Evolutionary conservation across 306 rosid genomes (phyloP), one percentile per base, ranked within the genome.

Genomic region (Dalbergia cochinchinensis): DNA sequence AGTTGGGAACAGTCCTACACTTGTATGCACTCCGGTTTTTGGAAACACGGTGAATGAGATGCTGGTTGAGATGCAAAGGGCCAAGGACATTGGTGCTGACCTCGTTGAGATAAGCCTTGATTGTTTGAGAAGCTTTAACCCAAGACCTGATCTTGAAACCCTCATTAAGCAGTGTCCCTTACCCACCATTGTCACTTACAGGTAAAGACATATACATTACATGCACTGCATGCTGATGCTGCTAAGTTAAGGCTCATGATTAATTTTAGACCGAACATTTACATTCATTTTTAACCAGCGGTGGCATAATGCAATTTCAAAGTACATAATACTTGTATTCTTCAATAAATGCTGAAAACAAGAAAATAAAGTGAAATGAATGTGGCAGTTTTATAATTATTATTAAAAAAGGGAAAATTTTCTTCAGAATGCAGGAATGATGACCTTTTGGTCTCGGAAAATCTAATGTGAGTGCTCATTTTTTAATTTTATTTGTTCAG

Each of bases 41-140:
- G 90, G 83, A 19, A 67, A 76, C 75, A 64, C 85, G 1, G 62
- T 85, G 4, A 65, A 85, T 51, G 79, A 84, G 64, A 85, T 87
- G 90, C 59, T 84, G 47, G 59, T 44, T 63, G 82, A 84, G 78
- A 87, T 84, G 90, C 67, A 45, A 41, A 78, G 82, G 65, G 90
- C 90, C 6, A 82, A 87, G 73, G 83, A 84, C 48, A 74, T 79
- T 61, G 90, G 90, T 0, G 69, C 87, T 26, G 86, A 87, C 19
- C 20, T 85, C n/a, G 83, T 87, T 77, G 90, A 87, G 69, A 82
- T 87, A 11, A 61, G 86, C 12, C 86, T 87, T 18, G 90, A 87
- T 58, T 84, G 65, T 64, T 78, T 84, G 82, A 75, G 76, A 74
- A 84, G 65, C 54, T 79, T 85, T 13, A 82, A 82, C 50, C 81